Evolutionary conservation across 306 rosid genomes (phyloP).

Genomic region (Albizia julibrissin): DNA sequence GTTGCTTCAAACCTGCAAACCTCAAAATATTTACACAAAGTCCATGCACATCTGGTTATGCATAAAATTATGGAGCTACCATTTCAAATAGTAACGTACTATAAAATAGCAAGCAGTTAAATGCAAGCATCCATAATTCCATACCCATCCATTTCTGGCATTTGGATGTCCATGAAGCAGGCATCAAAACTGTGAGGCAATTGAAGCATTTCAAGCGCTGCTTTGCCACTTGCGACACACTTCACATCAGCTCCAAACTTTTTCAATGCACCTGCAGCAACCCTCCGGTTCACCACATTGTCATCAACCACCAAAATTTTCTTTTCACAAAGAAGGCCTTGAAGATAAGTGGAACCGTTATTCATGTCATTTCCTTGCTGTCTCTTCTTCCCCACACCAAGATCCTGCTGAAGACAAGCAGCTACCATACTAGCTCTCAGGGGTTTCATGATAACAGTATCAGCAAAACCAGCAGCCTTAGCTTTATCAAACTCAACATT

Average conservation of each 20-base stretch:
- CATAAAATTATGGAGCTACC: no score
- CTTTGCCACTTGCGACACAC: conserved; percentile 88
- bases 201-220: conserved; percentile 82
- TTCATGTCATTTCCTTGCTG: conserved; percentile 60
- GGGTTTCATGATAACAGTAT: conserved; percentile 94
- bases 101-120: not conserved
- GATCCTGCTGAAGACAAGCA: conserved; percentile 97
- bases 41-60: not conserved
- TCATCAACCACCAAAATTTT: conserved; percentile 93
- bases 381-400: conserved; percentile 77
- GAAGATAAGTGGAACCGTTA: conserved; percentile 64
- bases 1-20: conserved; percentile 86
- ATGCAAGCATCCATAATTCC: conserved; percentile 22
- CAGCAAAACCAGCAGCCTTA: conserved; percentile 77
- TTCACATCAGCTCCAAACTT: conserved; percentile 85
- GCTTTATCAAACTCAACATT: conserved; percentile 67
- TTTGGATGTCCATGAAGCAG: conserved; percentile 99
- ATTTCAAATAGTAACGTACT: no score
- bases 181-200: conserved; percentile 89
- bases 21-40: not conserved
- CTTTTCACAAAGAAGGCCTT: conserved; percentile 74
- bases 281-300: conserved; percentile 83
- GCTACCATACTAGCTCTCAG: conserved; percentile 96
- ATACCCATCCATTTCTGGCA: conserved; percentile 99
- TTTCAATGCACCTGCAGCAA: conserved; percentile 94